Evolutionary conservation across 176 grass and related monocot species (phyloP).

Genomic region (Triticum monococcum): DNA sequence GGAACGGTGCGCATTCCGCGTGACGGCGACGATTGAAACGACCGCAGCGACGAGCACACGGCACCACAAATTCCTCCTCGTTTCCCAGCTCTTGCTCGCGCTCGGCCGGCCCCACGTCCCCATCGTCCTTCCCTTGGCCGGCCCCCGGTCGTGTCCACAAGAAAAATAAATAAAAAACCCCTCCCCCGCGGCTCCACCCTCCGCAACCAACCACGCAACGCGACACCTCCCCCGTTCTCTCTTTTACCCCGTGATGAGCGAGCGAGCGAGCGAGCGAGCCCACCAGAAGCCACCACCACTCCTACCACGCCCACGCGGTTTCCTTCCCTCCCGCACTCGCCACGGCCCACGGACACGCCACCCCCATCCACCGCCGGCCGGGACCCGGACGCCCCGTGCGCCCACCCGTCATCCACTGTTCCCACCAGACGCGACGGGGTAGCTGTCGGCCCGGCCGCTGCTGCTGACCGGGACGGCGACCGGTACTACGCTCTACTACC

Average conservation of each 20-base stretch:
- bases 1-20: neutral
- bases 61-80: neutral
- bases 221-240: neutral
- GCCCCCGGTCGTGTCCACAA: neutral
- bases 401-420: slow-evolving; percentile 29
- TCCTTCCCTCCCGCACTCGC: neutral
- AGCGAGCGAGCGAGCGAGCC: neutral
- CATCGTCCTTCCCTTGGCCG: neutral
- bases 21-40: neutral
- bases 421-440: neutral
- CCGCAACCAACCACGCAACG: neutral
- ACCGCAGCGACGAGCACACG: neutral
- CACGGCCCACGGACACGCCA: neutral
- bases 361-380: neutral
- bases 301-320: neutral
- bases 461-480: slow-evolving; percentile 37
- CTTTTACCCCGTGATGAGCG: neutral
- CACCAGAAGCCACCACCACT: neutral
- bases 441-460: neutral
- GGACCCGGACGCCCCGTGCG: neutral
- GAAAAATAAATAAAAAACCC: neutral
- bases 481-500: neutral
- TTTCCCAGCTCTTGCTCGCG: neutral
- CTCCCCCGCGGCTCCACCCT: neutral
- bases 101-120: neutral